These are phyloP conservation scores for Drechslerella dactyloides DNA, from an alignment of 2,329 filamentous ascomycete genomes.

Conservation along the genomic window DNA sequence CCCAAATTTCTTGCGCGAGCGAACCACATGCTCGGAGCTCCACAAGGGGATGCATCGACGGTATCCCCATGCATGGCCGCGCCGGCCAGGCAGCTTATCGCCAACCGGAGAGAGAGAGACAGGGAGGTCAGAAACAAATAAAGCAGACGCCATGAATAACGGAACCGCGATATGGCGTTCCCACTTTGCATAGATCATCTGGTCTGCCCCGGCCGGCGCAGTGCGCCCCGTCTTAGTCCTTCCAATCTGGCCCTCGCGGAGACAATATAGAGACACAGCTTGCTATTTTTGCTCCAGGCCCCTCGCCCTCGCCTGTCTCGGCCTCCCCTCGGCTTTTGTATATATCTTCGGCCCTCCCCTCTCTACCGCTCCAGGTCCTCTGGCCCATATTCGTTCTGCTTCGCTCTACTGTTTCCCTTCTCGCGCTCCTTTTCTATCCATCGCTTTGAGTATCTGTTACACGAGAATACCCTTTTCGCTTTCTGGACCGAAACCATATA, in stretches of 20 bases:
- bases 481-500: slow-evolving; percentile 21
- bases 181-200: slow-evolving; percentile 17
- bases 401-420: no score
- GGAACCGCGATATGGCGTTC: slow-evolving; percentile 23
- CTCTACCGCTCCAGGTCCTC: slow-evolving; percentile 19
- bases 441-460: not conserved
- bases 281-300: slow-evolving; percentile 40
- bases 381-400: slow-evolving; percentile 24
- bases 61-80: not conserved
- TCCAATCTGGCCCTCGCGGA: slow-evolving; percentile 32
- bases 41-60: slow-evolving; percentile 6
- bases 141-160: slow-evolving; percentile 21
- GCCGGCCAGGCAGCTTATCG: slow-evolving; percentile 26
- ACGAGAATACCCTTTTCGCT: slow-evolving; percentile 17
- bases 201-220: slow-evolving; percentile 3
- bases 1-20: slow-evolving; percentile 3
- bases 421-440: slow-evolving; percentile 10
- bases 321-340: slow-evolving; percentile 25
- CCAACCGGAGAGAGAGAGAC: slow-evolving; percentile 1
- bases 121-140: slow-evolving; percentile 5
- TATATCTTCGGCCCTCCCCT: slow-evolving; percentile 22
- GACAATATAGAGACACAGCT: slow-evolving; percentile 40
- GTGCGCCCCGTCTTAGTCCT: slow-evolving; percentile 14
- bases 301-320: not conserved
- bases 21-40: slow-evolving; percentile 41